Evolutionary conservation across 345 rosid genomes (phyloP), one percentile per base, ranked within the genome.

Genomic region (Mallotus nudiflorus): DNA sequence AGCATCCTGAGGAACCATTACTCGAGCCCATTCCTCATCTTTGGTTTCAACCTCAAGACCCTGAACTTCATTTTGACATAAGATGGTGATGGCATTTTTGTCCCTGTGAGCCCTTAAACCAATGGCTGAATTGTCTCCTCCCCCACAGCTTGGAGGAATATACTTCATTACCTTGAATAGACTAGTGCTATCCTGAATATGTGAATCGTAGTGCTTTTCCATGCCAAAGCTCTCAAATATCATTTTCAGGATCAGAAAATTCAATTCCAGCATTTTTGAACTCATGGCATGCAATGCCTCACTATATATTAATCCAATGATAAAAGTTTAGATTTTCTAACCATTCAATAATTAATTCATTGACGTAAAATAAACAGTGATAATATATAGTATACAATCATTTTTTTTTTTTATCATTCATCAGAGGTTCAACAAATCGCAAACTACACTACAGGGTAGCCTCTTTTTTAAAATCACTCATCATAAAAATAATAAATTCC

Each of bases 61-160:
- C 29, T 84, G 86, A 45, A 81, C 85, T 4, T 82, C 82, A 51
- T 82, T 84, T 72, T 84, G 84, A 69, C 74, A 77, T 6, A 86
- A 75, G 29, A 86, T 60, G 19, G 90, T 77, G 33, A 82, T 39
- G 6, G 67, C 67, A 42, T 81, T 81, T 65, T 82, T 84, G 81
- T 86, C 90, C 0, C 86, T 81, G 75, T 84, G 88, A 71, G 88
- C 63, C 22, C 70, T 56, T 1, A 86, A 68, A 7, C 82, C 85
- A 6, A 82, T 25, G 11, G 75, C 72, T 3, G 76, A 31, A 9
- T 68, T 49, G 8, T 33, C 14, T 4, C 22, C n/a, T 2, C 46
- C 31, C 27, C 13, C 31, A 0, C 48, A 19, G 2, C 22, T 33
- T 9, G 65, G 58, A 22, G 84, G 81, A 64, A 33, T 66, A 70